Evolutionary conservation across 768 basidiomycete genomes (phyloP).

Genomic region (Rhodosporidiobolus sp.): DNA sequence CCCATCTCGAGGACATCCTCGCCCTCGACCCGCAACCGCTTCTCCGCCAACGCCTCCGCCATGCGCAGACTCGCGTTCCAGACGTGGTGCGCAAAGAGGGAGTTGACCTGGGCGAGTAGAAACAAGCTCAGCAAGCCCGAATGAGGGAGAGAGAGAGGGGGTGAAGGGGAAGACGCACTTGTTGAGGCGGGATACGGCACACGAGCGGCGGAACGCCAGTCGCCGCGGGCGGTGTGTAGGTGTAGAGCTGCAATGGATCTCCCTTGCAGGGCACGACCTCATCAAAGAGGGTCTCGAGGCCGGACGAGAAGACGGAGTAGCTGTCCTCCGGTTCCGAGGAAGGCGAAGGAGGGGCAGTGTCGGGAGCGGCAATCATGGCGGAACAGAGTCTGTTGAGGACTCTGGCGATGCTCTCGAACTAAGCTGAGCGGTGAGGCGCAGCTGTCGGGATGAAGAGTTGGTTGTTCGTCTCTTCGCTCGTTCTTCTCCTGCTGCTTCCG

Average conservation of each 20-base stretch:
- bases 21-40: not conserved
- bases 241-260: conserved; percentile 19
- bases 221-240: not conserved
- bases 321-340: conserved; percentile 3
- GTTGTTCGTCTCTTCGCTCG: too few species aligned
- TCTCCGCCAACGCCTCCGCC: not conserved
- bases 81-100: conserved; percentile 9
- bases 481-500: too few species aligned
- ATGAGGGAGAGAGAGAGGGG: too few species aligned
- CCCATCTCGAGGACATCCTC: conserved; percentile 15
- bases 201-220: not conserved
- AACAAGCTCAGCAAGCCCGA: too few species aligned
- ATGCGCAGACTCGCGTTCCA: not conserved
- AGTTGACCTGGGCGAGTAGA: not conserved
- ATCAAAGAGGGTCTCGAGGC: conserved; percentile 14
- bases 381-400: too few species aligned
- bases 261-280: conserved; percentile 27
- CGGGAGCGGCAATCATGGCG: too few species aligned
- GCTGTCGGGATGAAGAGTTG: too few species aligned
- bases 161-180: not conserved
- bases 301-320: conserved; percentile 16
- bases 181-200: conserved; percentile 27
- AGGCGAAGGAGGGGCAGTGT: not conserved
- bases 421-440: too few species aligned
- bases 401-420: too few species aligned